Evolutionary conservation across 805 yeast genomes (phyloP).

Genomic region (Scheffersomyces amazonensis): DNA sequence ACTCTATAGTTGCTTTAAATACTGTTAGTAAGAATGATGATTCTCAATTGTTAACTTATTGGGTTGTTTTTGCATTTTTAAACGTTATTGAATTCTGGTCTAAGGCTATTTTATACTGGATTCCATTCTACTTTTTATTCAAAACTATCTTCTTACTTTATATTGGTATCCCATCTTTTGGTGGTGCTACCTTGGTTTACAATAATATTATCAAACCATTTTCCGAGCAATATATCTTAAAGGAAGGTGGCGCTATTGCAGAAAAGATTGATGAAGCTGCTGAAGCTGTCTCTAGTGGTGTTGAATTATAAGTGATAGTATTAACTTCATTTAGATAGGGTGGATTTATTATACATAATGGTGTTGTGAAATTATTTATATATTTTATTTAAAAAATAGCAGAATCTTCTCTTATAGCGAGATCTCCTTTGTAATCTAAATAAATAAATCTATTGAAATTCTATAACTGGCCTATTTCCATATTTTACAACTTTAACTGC

Average conservation of each 20-base stretch:
- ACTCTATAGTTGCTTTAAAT: conserved; percentile 79
- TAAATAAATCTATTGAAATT: not conserved
- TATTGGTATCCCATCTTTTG: conserved; percentile 82
- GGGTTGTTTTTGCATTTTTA: conserved; percentile 96
- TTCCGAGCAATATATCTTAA: conserved; percentile 21
- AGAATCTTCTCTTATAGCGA: no score
- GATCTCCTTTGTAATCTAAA: no score
- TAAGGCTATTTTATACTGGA: conserved; percentile 85
- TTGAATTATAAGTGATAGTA: conserved; percentile 15
- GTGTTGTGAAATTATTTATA: no score
- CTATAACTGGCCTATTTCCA: conserved; percentile 6
- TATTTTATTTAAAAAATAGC: no score
- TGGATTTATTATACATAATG: no score
- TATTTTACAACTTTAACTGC: conserved; percentile 4
- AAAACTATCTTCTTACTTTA: conserved; percentile 86
- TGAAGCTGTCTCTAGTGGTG: conserved; percentile 36
- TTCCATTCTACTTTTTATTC: conserved; percentile 94
- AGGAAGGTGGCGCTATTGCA: conserved; percentile 18
- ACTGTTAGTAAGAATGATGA: conserved; percentile 72
- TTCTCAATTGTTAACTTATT: conserved; percentile 85
- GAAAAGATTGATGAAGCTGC: conserved; percentile 48
- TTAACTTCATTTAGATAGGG: no score
- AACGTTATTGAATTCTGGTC: conserved; percentile 96
- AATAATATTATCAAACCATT: conserved; percentile 64
- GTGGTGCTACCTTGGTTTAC: conserved; percentile 82